Base-by-base conservation (phyloP, 345 rosid genomes). In the Conringia planisiliqua region DNA sequence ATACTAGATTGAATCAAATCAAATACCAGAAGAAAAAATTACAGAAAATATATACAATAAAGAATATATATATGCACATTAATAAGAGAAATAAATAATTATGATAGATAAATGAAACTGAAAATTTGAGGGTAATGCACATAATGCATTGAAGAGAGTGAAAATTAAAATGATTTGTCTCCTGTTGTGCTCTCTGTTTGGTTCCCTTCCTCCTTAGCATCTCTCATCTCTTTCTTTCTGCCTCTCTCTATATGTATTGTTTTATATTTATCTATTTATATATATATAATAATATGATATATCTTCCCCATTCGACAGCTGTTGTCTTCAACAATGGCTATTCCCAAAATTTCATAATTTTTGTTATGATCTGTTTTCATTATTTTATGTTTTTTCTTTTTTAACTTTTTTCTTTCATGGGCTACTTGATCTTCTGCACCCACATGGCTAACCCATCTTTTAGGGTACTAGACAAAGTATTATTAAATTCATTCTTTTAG, bases 151-250 rank as follows among this genome's bases (percentile, higher is more conserved):
- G 80, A 77, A 71, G 44, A 77, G 72, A 1, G 72, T 64, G 67
- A 57, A 54, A 51, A 75, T 30, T 29, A 58, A 71, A 64, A 70
- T 82, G 70, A 82, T 70, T 75, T 90, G 96, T 94, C 96, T 85
- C 89, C 90, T 82, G 65, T 80, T 72, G 44, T 87, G 93, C 86
- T 84, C 77, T 79, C 82, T 81, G 74, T 36, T 61, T 82, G 89
- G 92, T 90, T 88, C 83, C 98, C 91, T 86, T 87, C 82, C 73
- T 80, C 79, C 88, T 85, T 40, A 60, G 73, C 81, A 78, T 77
- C 68, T 64, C 46, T 57, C 38, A 33, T 62, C 13, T 46, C 17
- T 69, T 30, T 68, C 30, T 59, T 20, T 32, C 0, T 58, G 14
- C 38, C 60, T 66, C 56, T 46, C 63, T 69, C 44, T 55, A 64